These are phyloP conservation scores for Candida tallmaniae DNA, from an alignment of 805 yeast genomes.

Conservation along the genomic window DNA sequence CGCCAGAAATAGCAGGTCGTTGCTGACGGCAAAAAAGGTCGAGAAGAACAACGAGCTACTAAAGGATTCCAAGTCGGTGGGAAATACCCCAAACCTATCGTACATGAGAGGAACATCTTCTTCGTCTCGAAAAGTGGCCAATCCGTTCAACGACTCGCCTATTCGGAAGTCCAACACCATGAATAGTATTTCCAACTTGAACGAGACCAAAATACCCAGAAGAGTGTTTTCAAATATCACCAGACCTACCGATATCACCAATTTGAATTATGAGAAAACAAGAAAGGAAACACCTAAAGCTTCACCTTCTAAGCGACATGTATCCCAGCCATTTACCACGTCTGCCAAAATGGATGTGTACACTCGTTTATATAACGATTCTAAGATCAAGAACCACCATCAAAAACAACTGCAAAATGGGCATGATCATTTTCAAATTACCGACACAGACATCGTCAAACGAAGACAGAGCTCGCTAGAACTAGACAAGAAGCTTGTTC, in stretches of 20 bases:
- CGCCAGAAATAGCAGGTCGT: slow-evolving; percentile 1
- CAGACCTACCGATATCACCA: slow-evolving; percentile 19
- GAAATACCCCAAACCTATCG: slow-evolving; percentile 19
- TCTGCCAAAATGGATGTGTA: slow-evolving; percentile 11
- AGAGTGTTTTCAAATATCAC: slow-evolving; percentile 2
- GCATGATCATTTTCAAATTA: neutral
- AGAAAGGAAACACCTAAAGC: neutral
- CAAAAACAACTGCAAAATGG: neutral
- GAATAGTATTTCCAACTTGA: neutral
- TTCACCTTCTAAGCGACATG: slow-evolving; percentile 6
- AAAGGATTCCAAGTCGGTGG: slow-evolving; percentile 5
- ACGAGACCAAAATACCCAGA: neutral
- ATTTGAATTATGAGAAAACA: slow-evolving; percentile 10
- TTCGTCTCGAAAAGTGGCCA: slow-evolving; percentile 26
- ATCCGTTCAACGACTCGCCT: slow-evolving; percentile 11
- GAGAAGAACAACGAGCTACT: neutral
- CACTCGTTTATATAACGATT: slow-evolving; percentile 10
- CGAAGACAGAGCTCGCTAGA: slow-evolving; percentile 2
- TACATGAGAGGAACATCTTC: slow-evolving; percentile 40
- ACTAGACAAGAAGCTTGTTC: slow-evolving; percentile 1
- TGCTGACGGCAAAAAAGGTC: slow-evolving; percentile 5
- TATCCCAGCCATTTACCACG: slow-evolving; percentile 6
- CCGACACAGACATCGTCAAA: neutral
- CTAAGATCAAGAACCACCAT: slow-evolving; percentile 2
- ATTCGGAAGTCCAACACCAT: neutral